Evolutionary conservation across 2,329 filamentous ascomycete species (phyloP), one percentile per base, ranked within the genome.

Genomic region (Zymoseptoria crescenta): DNA sequence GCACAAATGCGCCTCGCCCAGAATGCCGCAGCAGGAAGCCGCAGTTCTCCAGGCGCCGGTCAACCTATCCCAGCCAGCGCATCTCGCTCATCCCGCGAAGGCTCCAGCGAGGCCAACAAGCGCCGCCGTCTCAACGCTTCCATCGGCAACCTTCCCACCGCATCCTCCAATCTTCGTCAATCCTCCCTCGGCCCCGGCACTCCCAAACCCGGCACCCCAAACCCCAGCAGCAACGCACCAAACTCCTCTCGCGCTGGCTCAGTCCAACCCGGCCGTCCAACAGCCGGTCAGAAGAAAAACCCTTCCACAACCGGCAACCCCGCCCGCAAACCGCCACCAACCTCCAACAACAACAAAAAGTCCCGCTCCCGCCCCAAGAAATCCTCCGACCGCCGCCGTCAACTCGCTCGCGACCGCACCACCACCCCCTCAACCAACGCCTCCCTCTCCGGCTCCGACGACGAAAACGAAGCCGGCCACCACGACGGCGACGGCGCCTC

Each of bases 111-210:
- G 69, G 77, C 62, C 1, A 80, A 73, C 67, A 86, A 86, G 71
- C 81, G 84, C 5, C 81, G 83, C 28, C 81, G 83, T 20, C 74
- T 83, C 4, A 82, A 82, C 60, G 70, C 75, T 2, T 79, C 76
- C 24, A 72, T 85, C 19, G 78, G 80, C 4, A 78, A 76, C 20
- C 75, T 86, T 0, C 83, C 82, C 2, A 73, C 77, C 10, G 76
- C 80, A 1, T 79, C 80, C 0, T 83, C 81, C 19, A 77, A 75
- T 58, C 76, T 86, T 7, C 80, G 84, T 6, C 84, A 86, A 69
- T 81, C 81, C 0, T 86, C 83, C 0, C 74, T 84, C 10, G 84
- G 83, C 0, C 84, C 70, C n/a, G 83, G 82, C n/a, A 87, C 84
- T 1, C 84, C 84, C 4, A 86, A 86, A 67, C 76, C 80, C 0